A percentile compares a stretch with the other conserved stretches of the same genome.
Conservation (phyloP, 1,284 basidiomycete species). For the Neolentinus lepideus region DNA sequence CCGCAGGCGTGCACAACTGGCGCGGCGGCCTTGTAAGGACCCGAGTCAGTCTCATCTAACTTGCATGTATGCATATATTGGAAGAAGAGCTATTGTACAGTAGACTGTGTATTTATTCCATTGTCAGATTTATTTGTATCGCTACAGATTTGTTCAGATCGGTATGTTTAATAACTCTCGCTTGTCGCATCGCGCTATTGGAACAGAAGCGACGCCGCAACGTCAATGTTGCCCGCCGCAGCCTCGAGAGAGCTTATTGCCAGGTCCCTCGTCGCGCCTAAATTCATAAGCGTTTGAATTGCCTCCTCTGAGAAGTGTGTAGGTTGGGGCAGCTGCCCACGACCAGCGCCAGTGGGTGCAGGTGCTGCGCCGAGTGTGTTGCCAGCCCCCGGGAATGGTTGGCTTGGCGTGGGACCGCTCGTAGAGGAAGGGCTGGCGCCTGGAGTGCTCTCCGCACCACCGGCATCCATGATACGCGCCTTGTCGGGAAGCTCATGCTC, state of each 20-base stretch:
- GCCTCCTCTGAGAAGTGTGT: constrained; percentile 39
- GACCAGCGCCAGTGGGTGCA: constrained; percentile 15
- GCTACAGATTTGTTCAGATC: constrained; percentile 8
- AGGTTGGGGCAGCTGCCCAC: constrained; percentile 6
- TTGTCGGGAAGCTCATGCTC: constrained; percentile 94
- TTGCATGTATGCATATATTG: constrained; percentile 8
- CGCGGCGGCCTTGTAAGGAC: constrained; percentile 77
- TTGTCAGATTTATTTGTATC: constrained; percentile 9
- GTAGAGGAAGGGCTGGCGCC: constrained; percentile 14
- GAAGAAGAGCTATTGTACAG: constrained; percentile 4
- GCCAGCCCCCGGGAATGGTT: constrained; percentile 57
- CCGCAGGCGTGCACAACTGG: constrained; percentile 84
- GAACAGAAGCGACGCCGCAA: constrained; percentile 86
- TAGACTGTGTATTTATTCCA: constrained; percentile 6
- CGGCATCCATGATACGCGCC: constrained; percentile 40
- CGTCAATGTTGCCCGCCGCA: constrained; percentile 80
- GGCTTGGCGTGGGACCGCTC: constrained; percentile 6
- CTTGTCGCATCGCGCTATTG: constrained; percentile 19
- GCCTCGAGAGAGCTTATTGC: constrained; percentile 77
- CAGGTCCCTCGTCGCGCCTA: constrained; percentile 71
- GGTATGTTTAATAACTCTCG: neutral
- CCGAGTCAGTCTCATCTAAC: constrained; percentile 71
- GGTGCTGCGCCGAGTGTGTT: constrained; percentile 39
- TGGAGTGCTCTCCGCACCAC: constrained; percentile 12
- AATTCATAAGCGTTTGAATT: constrained; percentile 54